Conservation (phyloP, 1,284 basidiomycete genomes). For the Malassezia cuniculi region DNA sequence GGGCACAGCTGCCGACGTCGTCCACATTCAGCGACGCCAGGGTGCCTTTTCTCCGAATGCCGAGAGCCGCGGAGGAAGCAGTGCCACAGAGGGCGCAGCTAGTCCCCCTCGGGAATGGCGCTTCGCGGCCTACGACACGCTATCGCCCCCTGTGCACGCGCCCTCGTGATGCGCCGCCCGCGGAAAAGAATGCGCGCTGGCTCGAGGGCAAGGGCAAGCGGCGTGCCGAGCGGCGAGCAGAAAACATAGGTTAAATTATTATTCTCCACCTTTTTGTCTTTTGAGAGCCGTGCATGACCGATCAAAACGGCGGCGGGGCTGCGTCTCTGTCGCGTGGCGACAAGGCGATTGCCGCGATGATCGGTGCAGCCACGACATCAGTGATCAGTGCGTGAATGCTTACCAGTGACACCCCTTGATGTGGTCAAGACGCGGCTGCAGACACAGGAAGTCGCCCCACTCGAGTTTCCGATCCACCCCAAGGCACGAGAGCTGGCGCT, state of each 20-base stretch:
- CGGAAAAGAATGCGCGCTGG: conserved; percentile 19
- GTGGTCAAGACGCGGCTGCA: conserved; percentile 85
- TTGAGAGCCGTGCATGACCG: neutral
- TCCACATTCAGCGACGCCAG: conserved; percentile 9
- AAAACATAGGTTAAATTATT: too few relatives aligned
- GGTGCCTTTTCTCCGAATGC: neutral
- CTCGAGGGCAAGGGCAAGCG: conserved; percentile 16
- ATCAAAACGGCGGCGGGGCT: too few relatives aligned
- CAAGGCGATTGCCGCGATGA: conserved; percentile 66
- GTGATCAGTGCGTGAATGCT: conserved; percentile 57
- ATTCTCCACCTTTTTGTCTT: too few relatives aligned
- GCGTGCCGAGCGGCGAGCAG: conserved; percentile 13
- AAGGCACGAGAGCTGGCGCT: conserved; percentile 10
- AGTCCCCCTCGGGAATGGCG: conserved; percentile 24
- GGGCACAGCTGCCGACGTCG: conserved; percentile 2
- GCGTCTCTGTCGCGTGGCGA: conserved; percentile 51
- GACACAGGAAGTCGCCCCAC: conserved; percentile 51
- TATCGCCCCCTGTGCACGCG: conserved; percentile 13
- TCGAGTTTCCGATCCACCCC: conserved; percentile 25
- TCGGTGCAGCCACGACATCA: conserved; percentile 67
- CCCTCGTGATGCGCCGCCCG: conserved; percentile 16
- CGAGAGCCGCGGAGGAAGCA: neutral
- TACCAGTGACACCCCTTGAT: conserved; percentile 80
- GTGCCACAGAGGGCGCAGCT: neutral
- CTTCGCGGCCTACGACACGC: conserved; percentile 7